A percentile compares a stretch with the other conserved stretches of the same genome.
These are phyloP conservation scores for Nakazawaea siamensis DNA, from an alignment of 805 yeast species.

Conservation along the genomic window DNA sequence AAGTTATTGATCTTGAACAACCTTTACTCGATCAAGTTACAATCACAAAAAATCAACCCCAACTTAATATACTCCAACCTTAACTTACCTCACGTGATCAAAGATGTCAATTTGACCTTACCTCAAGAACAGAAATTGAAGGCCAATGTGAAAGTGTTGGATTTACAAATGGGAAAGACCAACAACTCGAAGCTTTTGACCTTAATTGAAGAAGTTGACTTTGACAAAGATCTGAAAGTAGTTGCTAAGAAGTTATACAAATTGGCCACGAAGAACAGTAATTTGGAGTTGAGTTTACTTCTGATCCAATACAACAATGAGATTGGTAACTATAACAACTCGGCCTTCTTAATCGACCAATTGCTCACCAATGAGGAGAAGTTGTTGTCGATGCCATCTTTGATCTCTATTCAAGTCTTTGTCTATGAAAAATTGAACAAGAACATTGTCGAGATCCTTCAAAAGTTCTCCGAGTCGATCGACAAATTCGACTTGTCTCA, in stretches of 20 bases:
- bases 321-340: conserved; percentile 23
- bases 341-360: conserved; percentile 28
- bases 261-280: conserved; percentile 22
- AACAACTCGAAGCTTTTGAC: conserved; percentile 16
- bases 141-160: conserved; percentile 37
- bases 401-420: conserved; percentile 40
- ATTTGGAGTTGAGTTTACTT: conserved; percentile 22
- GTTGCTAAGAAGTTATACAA: conserved; percentile 26
- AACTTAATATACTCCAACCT: conserved; percentile 23
- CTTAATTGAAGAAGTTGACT: conserved; percentile 11
- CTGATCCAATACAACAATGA: conserved; percentile 26
- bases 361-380: conserved; percentile 12
- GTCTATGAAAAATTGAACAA: conserved; percentile 40
- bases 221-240: conserved; percentile 12
- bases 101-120: conserved; percentile 24
- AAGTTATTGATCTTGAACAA: conserved; percentile 38
- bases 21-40: conserved; percentile 21
- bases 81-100: conserved; percentile 21
- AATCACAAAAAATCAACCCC: conserved; percentile 11
- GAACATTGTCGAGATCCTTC: conserved; percentile 22
- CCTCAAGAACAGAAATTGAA: conserved; percentile 31
- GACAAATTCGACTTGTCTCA: conserved; percentile 7
- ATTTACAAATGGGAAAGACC: conserved; percentile 28
- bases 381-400: conserved; percentile 29
- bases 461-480: conserved; percentile 4